Base-by-base conservation (phyloP, 108 stramenopile genomes). In the Discostella pseudostelligera region DNA sequence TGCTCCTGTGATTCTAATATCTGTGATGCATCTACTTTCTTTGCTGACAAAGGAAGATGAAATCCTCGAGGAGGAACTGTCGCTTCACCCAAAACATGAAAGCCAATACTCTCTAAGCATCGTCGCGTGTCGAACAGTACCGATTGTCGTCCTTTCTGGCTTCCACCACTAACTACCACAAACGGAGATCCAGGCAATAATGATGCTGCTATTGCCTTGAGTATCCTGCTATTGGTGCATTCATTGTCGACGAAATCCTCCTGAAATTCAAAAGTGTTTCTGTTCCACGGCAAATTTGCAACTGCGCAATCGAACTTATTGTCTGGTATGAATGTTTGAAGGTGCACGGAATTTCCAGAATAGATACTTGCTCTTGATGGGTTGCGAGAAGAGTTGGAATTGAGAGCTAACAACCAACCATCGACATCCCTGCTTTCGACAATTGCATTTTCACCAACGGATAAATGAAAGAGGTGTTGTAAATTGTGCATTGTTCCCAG, bases 281-380 rank as follows among this genome's bases (percentile, higher is more conserved):
- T 74, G 37, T 78, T 79, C 87, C 87, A 88, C 1, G 87, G 87
- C 7, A 88, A 59, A 69, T 86, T 88, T 14, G 83, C 53, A 42
- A 83, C 81, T 11, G 81, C 83, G 46, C 83, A 85, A 65, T 80
- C 76, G 69, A 66, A 83, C 39, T 11, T 21, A 39, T 20, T 17
- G 10, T 19, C 42, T 24, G 24, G 44, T n/a, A 35, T 39, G 19
- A 21, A 43, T 9, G 62, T 17, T 17, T 20, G 20, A 8, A 67
- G 51, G 21, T 42, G 16, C 25, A 22, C 49, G 6, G 65, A 57
- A 49, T 67, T 59, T 42, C 25, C 57, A 25, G 43, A n/a, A 42
- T 29, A 40, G 37, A 59, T 58, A 12, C 54, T 64, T 8, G 71
- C 62, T 14, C 20, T 67, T 4, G 32, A 58, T 25, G 20, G 2